These are phyloP conservation scores for Colletotrichum sp. DNA, from an alignment of 2,329 filamentous ascomycete genomes.

Conservation along the genomic window DNA sequence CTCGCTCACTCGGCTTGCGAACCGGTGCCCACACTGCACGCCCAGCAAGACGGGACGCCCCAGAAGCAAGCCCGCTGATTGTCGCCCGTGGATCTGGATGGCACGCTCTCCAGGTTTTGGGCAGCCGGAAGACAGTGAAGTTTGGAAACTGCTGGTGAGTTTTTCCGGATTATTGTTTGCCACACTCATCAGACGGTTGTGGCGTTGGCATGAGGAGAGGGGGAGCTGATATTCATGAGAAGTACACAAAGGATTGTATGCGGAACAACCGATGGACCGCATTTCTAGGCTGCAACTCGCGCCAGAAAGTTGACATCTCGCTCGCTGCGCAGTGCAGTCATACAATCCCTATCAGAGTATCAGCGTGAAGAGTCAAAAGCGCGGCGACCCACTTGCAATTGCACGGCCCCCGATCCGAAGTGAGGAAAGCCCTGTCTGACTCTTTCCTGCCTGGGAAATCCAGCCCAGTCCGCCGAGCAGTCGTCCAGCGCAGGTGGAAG, in stretches of 20 bases:
- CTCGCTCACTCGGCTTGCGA: background rate
- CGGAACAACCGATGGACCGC: background rate
- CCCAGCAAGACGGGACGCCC: background rate
- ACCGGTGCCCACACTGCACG: background rate
- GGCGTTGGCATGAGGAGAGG: background rate
- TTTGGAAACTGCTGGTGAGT: background rate
- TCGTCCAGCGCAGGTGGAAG: background rate
- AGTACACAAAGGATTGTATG: background rate
- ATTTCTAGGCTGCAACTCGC: slow-evolving; percentile 1
- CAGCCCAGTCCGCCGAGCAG: background rate
- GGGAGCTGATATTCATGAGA: background rate
- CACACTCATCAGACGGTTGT: background rate
- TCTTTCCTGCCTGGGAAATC: background rate
- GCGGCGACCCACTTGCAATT: slow-evolving; percentile 3
- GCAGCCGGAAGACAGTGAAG: background rate
- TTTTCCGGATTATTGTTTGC: background rate
- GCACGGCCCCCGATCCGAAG: background rate
- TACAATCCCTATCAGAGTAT: background rate
- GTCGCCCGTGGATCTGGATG: background rate
- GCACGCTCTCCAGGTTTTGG: background rate
- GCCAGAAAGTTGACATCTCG: background rate
- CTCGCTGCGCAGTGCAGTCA: background rate
- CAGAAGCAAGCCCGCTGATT: background rate
- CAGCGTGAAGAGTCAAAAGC: background rate
- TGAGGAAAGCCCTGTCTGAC: background rate